These are phyloP conservation scores for Chlorencoelia australis DNA, from an alignment of 2,329 filamentous ascomycete species.

Conservation along the genomic window DNA sequence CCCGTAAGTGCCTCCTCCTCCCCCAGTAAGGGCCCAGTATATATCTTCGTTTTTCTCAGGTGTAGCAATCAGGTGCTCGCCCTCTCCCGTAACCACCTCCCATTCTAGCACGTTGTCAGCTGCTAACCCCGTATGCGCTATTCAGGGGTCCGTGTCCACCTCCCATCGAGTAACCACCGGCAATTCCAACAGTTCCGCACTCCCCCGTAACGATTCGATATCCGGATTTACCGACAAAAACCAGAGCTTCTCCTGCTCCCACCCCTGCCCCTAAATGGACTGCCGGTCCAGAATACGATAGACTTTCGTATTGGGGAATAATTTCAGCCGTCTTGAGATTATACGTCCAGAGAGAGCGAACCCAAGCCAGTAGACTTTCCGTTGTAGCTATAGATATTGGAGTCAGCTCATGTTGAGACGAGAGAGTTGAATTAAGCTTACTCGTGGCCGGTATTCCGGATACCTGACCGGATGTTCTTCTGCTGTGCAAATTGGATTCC, in stretches of 20 bases:
- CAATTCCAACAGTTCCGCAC: neutral
- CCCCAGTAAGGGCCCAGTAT: constrained; percentile 52
- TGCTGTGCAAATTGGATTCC: constrained; percentile 26
- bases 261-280: constrained; percentile 8
- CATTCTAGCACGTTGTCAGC: constrained; percentile 48
- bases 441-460: constrained; percentile 36
- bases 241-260: constrained; percentile 2
- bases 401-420: neutral
- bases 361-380: constrained; percentile 37
- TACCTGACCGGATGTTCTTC: constrained; percentile 22
- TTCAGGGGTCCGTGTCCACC: constrained; percentile 43
- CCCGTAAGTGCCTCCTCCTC: constrained; percentile 48
- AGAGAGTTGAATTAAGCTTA: neutral
- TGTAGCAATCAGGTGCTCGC: constrained; percentile 37
- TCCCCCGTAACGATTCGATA: constrained; percentile 4
- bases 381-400: constrained; percentile 31
- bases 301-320: constrained; percentile 20
- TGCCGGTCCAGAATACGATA: constrained; percentile 5
- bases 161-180: neutral
- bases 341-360: constrained; percentile 37
- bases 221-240: constrained; percentile 2
- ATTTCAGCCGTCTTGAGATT: constrained; percentile 32
- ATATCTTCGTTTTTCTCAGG: constrained; percentile 40
- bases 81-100: constrained; percentile 41
- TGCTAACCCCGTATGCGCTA: constrained; percentile 41